Percentiles rank a stretch among this genome's conserved stretches.
These are phyloP conservation scores for Neurospora sp. DNA, from an alignment of 495 filamentous ascomycete species.

Conservation along the genomic window DNA sequence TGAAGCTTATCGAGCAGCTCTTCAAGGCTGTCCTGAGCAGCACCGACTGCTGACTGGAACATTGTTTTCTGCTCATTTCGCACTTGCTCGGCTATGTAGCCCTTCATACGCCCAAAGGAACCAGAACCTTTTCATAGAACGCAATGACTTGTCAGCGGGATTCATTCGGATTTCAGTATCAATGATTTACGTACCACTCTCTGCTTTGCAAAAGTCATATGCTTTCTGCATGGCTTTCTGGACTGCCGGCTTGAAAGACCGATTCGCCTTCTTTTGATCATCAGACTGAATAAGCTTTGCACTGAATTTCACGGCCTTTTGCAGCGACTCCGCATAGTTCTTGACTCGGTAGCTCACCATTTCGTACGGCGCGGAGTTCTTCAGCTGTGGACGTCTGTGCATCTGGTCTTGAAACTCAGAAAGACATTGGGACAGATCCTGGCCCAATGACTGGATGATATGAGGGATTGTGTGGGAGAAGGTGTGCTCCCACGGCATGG, in stretches of 20 bases:
- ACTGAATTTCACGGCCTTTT: constrained; percentile 20
- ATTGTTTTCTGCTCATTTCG: constrained; percentile 26
- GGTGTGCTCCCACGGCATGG: constrained; percentile 40
- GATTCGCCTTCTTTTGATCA: constrained; percentile 44
- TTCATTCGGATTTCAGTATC: not conserved
- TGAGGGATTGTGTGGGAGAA: constrained; percentile 15
- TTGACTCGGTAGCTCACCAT: constrained; percentile 21
- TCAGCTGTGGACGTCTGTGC: constrained; percentile 6
- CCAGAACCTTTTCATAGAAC: constrained; percentile 26
- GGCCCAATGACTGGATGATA: constrained; percentile 11
- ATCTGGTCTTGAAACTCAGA: constrained; percentile 26
- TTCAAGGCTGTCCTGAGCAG: constrained; percentile 24
- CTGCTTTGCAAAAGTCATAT: constrained; percentile 34
- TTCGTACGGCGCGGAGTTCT: constrained; percentile 2
- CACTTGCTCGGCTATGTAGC: constrained; percentile 35
- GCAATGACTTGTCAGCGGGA: not conserved
- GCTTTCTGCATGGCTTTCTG: constrained; percentile 27
- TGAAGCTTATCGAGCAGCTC: constrained; percentile 23
- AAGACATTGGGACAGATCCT: constrained; percentile 3
- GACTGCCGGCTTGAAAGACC: constrained; percentile 41
- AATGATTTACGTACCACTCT: constrained; percentile 27
- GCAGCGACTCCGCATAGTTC: constrained; percentile 29
- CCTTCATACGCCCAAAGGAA: constrained; percentile 40
- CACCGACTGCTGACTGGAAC: constrained; percentile 31
- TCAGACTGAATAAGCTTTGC: constrained; percentile 20